A percentile compares a stretch with the other conserved stretches of the same genome.
Conservation (phyloP, 2,329 filamentous ascomycete genomes). For the Stagonosporopsis vannaccii region DNA sequence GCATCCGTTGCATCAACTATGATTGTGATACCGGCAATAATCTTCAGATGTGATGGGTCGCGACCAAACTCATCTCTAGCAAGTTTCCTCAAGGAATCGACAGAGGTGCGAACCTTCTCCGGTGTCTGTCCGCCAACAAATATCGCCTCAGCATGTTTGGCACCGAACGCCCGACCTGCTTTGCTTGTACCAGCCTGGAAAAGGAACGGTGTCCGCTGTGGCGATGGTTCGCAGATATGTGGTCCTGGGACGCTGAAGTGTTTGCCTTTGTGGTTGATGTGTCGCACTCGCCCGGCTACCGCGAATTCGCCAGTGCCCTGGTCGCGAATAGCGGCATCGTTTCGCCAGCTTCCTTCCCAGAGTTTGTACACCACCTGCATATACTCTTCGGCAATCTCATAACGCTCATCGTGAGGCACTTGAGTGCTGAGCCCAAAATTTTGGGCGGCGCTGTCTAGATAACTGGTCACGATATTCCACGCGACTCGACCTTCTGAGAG, state of each 20-base stretch:
- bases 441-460: slow-evolving; percentile 68
- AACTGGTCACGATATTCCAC: slow-evolving; percentile 67
- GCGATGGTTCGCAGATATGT: slow-evolving; percentile 69
- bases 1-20: slow-evolving; percentile 66
- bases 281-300: slow-evolving; percentile 61
- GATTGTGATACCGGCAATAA: not conserved
- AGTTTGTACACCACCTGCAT: slow-evolving; percentile 72
- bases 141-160: slow-evolving; percentile 72
- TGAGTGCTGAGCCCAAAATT: slow-evolving; percentile 64
- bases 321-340: slow-evolving; percentile 67
- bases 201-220: slow-evolving; percentile 71
- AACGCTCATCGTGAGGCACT: slow-evolving; percentile 69
- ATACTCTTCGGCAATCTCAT: slow-evolving; percentile 72
- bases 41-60: not conserved
- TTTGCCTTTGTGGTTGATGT: slow-evolving; percentile 70
- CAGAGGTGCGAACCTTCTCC: slow-evolving; percentile 64
- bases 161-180: slow-evolving; percentile 69
- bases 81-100: slow-evolving; percentile 45
- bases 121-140: slow-evolving; percentile 59
- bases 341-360: slow-evolving; percentile 68
- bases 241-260: slow-evolving; percentile 71
- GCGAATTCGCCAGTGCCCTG: slow-evolving; percentile 64
- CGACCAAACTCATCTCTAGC: not conserved
- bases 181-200: slow-evolving; percentile 72
- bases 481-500: slow-evolving; percentile 62